Base-by-base conservation (phyloP, 805 yeast genomes). In the Isabelozyma heimii region DNA sequence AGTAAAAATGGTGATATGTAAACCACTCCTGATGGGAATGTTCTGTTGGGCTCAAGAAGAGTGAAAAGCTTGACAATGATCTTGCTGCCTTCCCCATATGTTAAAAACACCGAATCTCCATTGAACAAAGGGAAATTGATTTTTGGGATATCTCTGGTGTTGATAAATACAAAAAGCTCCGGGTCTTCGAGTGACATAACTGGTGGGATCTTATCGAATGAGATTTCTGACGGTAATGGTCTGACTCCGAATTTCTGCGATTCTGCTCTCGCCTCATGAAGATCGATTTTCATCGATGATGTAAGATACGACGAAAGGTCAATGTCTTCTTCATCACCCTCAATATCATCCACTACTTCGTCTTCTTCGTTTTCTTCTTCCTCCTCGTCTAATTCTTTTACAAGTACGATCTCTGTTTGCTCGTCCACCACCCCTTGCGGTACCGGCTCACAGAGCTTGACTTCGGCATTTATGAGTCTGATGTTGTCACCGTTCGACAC, bases 371-470 rank as follows among this genome's bases (percentile, higher is more conserved):
- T 30, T 6, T 24, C 44, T n/a, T 41, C 40, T n/a, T 24, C 44
- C 17, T 8, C 17, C 15, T 24, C 52, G 38, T 40, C 28, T 5
- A 17, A 16, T 2, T 63, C 59, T 12, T 75, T 77, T 14, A 84
- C 77, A 28, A 87, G 65, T 2, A 83, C 76, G 2, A 89, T 66
- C n/a, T 70, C 70, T 0, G 92, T 83, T 1, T 65, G 62, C 1
- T 53, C 48, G 16, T 67, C 62, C 0, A 86, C 57, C 6, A 62
- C 54, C 0, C 96, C 96, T 60, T 88, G 95, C 40, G 78, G 81
- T 2, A 81, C 75, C 0, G 96, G 96, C 55, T 88, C 95, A 61
- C 90, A 81, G 20, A 84, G 75, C 3, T 79, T 56, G 2, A 89
- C 76, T 6, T 59, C 57, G 16, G 87, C 87, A 52, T 76, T 75